A percentile compares a stretch with the other conserved stretches of the same genome.
Conservation (phyloP, 2,329 filamentous ascomycete genomes). For the Aspergillus aculeatinus region DNA sequence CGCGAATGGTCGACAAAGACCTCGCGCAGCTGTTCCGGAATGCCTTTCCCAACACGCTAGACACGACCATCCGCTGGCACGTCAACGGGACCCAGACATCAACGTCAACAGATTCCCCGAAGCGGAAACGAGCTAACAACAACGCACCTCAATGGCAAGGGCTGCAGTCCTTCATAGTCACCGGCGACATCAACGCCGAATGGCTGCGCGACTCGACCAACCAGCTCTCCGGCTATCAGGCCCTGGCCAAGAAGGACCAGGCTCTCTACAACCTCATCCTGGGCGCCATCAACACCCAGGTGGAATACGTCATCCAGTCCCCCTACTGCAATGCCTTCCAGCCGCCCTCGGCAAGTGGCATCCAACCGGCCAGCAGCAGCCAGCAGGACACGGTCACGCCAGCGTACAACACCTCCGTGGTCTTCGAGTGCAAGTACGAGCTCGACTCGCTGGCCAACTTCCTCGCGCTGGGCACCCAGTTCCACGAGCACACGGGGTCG, state of each 20-base stretch:
- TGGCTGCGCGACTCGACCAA: constrained; percentile 93
- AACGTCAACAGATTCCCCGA: constrained; percentile 29
- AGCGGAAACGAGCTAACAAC: constrained; percentile 51
- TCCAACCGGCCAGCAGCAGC: constrained; percentile 71
- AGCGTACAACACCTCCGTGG: constrained; percentile 74
- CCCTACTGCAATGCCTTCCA: constrained; percentile 99
- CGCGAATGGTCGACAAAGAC: constrained; percentile 78
- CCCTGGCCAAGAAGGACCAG: constrained; percentile 76
- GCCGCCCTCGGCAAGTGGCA: constrained; percentile 78
- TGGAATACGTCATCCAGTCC: constrained; percentile 88
- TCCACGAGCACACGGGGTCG: constrained; percentile 75
- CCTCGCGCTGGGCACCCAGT: constrained; percentile 80
- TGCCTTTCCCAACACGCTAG: constrained; percentile 85
- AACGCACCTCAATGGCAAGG: constrained; percentile 72
- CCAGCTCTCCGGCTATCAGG: constrained; percentile 86
- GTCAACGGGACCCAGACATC: constrained; percentile 56
- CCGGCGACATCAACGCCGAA: constrained; percentile 87
- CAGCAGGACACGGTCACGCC: constrained; percentile 85
- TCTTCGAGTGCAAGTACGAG: constrained; percentile 99
- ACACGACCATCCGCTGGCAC: constrained; percentile 88
- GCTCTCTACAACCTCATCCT: constrained; percentile 76
- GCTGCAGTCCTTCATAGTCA: constrained; percentile 88
- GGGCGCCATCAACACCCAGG: constrained; percentile 93
- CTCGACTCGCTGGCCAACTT: constrained; percentile 94
- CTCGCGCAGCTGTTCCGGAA: constrained; percentile 93